Conservation (phyloP, 2,329 filamentous ascomycete genomes). For the Penicillium sp. region DNA sequence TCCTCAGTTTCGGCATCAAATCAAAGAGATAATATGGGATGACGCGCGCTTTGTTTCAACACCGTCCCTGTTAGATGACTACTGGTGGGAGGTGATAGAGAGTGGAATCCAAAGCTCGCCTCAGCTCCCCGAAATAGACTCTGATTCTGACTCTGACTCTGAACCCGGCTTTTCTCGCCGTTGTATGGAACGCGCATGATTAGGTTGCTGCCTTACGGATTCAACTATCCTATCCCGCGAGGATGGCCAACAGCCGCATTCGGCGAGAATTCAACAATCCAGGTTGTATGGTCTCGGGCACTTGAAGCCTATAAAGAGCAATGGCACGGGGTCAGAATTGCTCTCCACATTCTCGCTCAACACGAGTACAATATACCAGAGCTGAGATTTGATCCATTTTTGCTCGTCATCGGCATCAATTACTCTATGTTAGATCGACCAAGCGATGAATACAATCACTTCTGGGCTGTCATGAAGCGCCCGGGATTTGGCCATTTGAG, state of each 20-base stretch:
- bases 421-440: not conserved
- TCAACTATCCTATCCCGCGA: slow-evolving; percentile 45
- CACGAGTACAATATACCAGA: not conserved
- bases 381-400: not conserved
- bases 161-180: slow-evolving; percentile 33
- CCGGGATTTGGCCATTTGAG: not conserved
- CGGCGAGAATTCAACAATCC: not conserved
- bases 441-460: not conserved
- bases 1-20: slow-evolving; percentile 32
- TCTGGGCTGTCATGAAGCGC: not conserved
- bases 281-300: not conserved
- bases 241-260: slow-evolving; percentile 31
- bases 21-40: slow-evolving; percentile 47
- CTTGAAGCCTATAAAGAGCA: not conserved
- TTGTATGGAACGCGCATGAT: slow-evolving; percentile 50
- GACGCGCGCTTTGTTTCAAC: slow-evolving; percentile 13
- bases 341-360: not conserved
- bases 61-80: not conserved
- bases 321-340: not conserved
- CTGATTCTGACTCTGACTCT: not conserved
- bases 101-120: not conserved
- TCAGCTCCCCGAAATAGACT: not conserved
- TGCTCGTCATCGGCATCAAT: not conserved
- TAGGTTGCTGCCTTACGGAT: slow-evolving; percentile 44
- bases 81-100: not conserved